Evolutionary conservation across 305 asterid species (phyloP).

Genomic region (Solanum aculeatissimum): DNA sequence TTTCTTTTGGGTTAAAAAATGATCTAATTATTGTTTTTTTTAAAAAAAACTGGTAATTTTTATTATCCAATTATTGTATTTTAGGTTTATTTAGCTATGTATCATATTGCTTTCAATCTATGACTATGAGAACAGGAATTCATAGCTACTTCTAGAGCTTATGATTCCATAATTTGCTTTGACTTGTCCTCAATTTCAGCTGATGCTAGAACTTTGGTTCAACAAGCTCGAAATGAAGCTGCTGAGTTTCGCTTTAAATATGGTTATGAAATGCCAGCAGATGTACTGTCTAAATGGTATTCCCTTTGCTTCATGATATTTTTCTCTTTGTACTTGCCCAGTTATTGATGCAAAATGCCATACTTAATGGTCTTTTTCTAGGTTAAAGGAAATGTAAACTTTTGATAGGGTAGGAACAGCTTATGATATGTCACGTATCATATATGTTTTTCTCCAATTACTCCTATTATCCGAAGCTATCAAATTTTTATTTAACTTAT

Average conservation of each 20-base stretch:
- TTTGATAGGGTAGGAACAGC: neutral
- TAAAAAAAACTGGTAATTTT: too few species aligned
- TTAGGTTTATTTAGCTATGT: neutral
- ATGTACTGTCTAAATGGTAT: slow-evolving; percentile 87
- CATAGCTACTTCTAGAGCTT: neutral
- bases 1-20: too few species aligned
- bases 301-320: neutral
- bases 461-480: neutral
- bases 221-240: slow-evolving; percentile 99
- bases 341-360: neutral
- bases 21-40: too few species aligned
- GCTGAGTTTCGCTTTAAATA: slow-evolving; percentile 84
- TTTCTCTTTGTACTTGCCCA: neutral
- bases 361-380: neutral
- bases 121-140: neutral
- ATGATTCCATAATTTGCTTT: neutral
- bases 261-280: slow-evolving; percentile 97
- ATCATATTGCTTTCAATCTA: neutral
- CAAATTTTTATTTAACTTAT: neutral
- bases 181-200: slow-evolving; percentile 30
- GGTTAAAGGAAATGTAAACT: neutral
- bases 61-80: neutral
- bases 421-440: neutral
- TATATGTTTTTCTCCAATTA: neutral
- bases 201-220: slow-evolving; percentile 96